Conservation (phyloP, 1,284 basidiomycete species). For the Grifola frondosa region DNA sequence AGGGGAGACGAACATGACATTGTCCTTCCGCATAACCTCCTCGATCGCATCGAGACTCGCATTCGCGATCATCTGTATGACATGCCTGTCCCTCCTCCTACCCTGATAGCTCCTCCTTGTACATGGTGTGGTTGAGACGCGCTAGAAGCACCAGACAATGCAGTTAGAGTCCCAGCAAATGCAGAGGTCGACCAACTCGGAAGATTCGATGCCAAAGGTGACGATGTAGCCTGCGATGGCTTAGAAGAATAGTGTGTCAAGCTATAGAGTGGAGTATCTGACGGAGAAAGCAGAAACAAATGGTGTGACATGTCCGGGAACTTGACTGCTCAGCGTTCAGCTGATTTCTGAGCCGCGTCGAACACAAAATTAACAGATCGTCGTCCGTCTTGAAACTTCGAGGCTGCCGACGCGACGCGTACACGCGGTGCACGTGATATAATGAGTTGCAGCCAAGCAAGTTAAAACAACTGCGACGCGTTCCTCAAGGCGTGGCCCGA, state of each 20-base stretch:
- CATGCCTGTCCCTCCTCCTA: slow-evolving; percentile 83
- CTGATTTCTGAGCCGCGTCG: no score
- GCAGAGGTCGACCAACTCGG: slow-evolving; percentile 85
- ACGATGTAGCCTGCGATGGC: slow-evolving; percentile 55
- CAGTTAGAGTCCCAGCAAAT: slow-evolving; percentile 83
- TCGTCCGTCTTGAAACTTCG: no score
- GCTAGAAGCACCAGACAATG: slow-evolving; percentile 78
- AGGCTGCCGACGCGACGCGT: background rate
- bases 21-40: slow-evolving; percentile 84
- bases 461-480: background rate
- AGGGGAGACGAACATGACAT: slow-evolving; percentile 67
- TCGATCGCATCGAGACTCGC: slow-evolving; percentile 90
- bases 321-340: no score
- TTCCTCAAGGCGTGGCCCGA: no score
- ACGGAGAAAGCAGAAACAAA: slow-evolving; percentile 77
- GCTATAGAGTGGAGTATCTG: slow-evolving; percentile 79
- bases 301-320: slow-evolving; percentile 70
- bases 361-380: no score
- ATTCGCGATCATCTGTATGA: slow-evolving; percentile 96
- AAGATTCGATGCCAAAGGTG: slow-evolving; percentile 74
- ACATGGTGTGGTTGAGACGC: slow-evolving; percentile 60
- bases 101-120: slow-evolving; percentile 53
- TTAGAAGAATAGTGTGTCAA: slow-evolving; percentile 78
- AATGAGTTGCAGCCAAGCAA: background rate
- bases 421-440: background rate